Conservation (phyloP, 306 rosid genomes). For the Lupinus albus region DNA sequence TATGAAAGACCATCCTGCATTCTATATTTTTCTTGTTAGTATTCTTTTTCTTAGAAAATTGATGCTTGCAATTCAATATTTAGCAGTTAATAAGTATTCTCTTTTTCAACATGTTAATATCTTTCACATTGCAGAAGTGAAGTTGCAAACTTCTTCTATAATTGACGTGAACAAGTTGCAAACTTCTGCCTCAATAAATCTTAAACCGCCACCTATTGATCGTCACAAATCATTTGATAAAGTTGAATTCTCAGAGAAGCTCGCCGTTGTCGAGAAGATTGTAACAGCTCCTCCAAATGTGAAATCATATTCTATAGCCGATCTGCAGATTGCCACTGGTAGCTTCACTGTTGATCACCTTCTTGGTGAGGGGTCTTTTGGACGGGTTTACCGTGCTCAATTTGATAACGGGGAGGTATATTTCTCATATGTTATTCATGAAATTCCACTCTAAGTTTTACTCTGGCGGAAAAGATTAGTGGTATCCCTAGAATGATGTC, state of each 20-base stretch:
- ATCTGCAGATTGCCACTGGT: slow-evolving; percentile 90
- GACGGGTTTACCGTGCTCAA: slow-evolving; percentile 90
- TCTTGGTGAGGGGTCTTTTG: slow-evolving; percentile 90
- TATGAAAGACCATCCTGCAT: background rate
- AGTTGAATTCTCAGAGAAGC: slow-evolving; percentile 63
- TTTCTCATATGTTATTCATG: slow-evolving; percentile 32
- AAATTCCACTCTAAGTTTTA: slow-evolving; percentile 23
- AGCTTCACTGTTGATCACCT: slow-evolving; percentile 89
- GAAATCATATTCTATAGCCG: slow-evolving; percentile 77
- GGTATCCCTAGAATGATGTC: slow-evolving; percentile 26
- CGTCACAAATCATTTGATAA: slow-evolving; percentile 85
- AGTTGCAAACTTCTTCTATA: slow-evolving; percentile 62
- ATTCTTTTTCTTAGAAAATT: slow-evolving; percentile 26
- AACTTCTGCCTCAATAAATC: slow-evolving; percentile 62
- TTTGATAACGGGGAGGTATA: slow-evolving; percentile 85
- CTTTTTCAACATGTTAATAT: slow-evolving; percentile 26
- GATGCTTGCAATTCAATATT: slow-evolving; percentile 33
- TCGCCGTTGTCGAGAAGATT: slow-evolving; percentile 62
- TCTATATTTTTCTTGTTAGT: slow-evolving; percentile 19
- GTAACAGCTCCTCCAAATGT: slow-evolving; percentile 63
- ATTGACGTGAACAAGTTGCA: slow-evolving; percentile 62
- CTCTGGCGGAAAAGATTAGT: slow-evolving; percentile 16
- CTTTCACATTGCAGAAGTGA: slow-evolving; percentile 64
- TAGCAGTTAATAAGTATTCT: slow-evolving; percentile 13
- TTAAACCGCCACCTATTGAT: slow-evolving; percentile 92